A percentile compares a stretch with the other conserved stretches of the same genome.
phyloP scores from a whole-genome alignment of 106 monocot species.

The Phalaenopsis aphrodite region DNA sequence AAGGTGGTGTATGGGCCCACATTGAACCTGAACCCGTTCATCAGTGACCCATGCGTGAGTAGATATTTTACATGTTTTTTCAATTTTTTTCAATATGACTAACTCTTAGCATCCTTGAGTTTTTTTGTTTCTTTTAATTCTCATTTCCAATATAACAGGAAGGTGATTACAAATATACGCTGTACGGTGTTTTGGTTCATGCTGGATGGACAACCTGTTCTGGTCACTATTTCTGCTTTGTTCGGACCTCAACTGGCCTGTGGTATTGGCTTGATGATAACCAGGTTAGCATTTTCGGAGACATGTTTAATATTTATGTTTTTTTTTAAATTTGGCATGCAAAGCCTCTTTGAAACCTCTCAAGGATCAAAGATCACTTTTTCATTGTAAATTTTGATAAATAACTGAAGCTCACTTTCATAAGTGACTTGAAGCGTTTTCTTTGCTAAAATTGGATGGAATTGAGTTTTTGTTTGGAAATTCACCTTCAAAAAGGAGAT shows the following conservation, averaged over 20 bases:
- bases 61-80: background rate
- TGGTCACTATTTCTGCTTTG: conserved; percentile 76
- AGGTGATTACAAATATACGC: conserved; percentile 47
- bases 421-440: too few relatives aligned
- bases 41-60: conserved; percentile 69
- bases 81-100: background rate
- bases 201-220: conserved; percentile 62
- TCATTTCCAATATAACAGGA: conserved; percentile 18
- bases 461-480: too few relatives aligned
- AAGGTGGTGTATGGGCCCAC: conserved; percentile 56
- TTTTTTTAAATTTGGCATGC: background rate
- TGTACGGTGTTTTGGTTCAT: conserved; percentile 79
- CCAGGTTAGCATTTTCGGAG: conserved; percentile 26
- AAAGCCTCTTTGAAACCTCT: background rate
- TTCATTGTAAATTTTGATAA: too few relatives aligned
- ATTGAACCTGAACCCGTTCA: conserved; percentile 79
- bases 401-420: too few relatives aligned
- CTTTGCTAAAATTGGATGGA: too few relatives aligned
- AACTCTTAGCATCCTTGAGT: background rate
- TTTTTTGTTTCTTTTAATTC: background rate
- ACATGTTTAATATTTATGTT: background rate
- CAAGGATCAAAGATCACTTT: too few relatives aligned
- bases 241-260: conserved; percentile 59
- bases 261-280: conserved; percentile 81
- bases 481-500: too few relatives aligned